These are phyloP conservation scores for Zostera marina DNA, from an alignment of 116 monocot species.

Conservation along the genomic window DNA sequence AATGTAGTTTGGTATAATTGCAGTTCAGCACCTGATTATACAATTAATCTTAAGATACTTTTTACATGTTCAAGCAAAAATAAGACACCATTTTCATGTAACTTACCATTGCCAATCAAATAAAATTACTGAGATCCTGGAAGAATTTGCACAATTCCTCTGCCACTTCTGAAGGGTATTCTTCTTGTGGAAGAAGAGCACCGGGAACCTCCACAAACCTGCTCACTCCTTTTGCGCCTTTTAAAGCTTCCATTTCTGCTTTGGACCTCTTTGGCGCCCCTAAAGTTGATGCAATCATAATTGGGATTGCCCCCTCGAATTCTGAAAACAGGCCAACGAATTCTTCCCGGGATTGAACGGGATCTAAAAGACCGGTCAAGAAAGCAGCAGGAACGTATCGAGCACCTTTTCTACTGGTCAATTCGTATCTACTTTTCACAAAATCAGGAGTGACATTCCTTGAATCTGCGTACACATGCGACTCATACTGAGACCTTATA, in stretches of 20 bases:
- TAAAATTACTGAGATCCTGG: conserved; percentile 11
- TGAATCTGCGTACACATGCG: conserved; percentile 87
- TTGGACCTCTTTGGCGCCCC: conserved; percentile 75
- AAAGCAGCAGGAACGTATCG: conserved; percentile 85
- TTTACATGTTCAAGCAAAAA: no score
- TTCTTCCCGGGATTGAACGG: conserved; percentile 69
- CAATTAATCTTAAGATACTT: no score
- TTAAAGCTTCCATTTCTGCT: conserved; percentile 74
- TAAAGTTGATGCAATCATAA: conserved; percentile 40
- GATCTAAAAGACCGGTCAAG: conserved; percentile 82
- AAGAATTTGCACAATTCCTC: conserved; percentile 65
- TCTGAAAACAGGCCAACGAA: conserved; percentile 47
- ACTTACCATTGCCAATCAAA: no score
- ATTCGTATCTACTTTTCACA: conserved; percentile 47
- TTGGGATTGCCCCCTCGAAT: conserved; percentile 38
- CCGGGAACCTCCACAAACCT: conserved; percentile 84
- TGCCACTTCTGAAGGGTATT: conserved; percentile 51
- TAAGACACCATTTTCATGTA: no score
- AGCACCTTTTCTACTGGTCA: conserved; percentile 74
- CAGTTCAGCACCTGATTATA: no score
- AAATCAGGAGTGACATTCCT: conserved; percentile 59
- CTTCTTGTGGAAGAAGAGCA: conserved; percentile 86
- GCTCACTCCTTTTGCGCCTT: conserved; percentile 57
- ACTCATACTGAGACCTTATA: conserved; percentile 79
- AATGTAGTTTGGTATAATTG: no score